Percentiles rank a stretch among this genome's conserved stretches.
Conservation (phyloP, 208 protist species). For the Trypanosomatidae sp. region DNA sequence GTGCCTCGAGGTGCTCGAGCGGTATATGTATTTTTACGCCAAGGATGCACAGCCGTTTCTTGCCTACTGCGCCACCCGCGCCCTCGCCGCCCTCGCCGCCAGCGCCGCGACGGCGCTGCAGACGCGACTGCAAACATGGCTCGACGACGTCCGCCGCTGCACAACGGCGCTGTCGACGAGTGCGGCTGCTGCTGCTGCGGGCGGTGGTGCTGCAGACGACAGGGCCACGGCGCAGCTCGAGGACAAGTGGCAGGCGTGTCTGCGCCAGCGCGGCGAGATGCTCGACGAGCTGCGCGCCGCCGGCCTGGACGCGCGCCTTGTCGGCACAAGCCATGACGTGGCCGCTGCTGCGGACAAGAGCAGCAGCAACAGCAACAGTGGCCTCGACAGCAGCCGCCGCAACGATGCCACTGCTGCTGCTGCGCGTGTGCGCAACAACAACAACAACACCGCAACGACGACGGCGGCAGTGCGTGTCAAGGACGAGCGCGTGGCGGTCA, state of each 20-base stretch:
- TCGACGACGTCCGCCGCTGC: too few relatives aligned
- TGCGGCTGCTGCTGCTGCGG: too few relatives aligned
- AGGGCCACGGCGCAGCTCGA: slow-evolving; percentile 1
- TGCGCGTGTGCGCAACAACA: too few relatives aligned
- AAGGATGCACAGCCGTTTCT: slow-evolving; percentile 60
- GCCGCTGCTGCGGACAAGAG: not conserved
- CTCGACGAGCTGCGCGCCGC: slow-evolving; percentile 7
- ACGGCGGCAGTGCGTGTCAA: too few relatives aligned
- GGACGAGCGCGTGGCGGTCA: too few relatives aligned
- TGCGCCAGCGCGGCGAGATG: slow-evolving; percentile 1
- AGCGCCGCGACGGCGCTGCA: too few relatives aligned
- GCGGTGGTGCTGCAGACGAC: not conserved
- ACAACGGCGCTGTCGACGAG: not conserved
- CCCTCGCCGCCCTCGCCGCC: slow-evolving; percentile 6
- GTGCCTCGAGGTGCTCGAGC: slow-evolving; percentile 62
- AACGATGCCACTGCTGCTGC: too few relatives aligned
- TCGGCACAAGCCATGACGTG: slow-evolving; percentile 6
- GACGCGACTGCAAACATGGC: too few relatives aligned
- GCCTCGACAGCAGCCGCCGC: slow-evolving; percentile 8
- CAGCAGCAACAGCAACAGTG: not conserved
- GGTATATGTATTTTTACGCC: slow-evolving; percentile 78
- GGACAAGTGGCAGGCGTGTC: slow-evolving; percentile 4
- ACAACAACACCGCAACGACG: too few relatives aligned
- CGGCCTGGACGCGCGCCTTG: not conserved
- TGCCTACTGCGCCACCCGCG: slow-evolving; percentile 17